Base-by-base conservation (phyloP, 2,329 filamentous ascomycete species). In the Fusarium domesticum region DNA sequence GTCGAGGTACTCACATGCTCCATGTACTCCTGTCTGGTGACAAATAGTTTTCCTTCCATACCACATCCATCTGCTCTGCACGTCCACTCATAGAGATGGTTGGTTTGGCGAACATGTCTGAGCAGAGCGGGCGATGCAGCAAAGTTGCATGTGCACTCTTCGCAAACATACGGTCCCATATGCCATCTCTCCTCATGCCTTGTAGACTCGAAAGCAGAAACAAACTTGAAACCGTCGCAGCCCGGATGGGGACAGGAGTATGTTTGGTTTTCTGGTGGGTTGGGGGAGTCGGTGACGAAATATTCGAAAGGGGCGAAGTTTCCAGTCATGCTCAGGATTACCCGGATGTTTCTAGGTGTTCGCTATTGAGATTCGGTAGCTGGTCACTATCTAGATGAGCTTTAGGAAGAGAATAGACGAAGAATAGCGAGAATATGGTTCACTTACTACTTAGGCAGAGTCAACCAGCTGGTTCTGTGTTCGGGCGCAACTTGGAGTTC, bases 161-260 rank as follows among this genome's bases (percentile, higher is more conserved):
- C 47, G 4, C 60, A 63, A 1, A 32, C 16, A 3, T 63, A 63
- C 0, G 50, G 46, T 0, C 44, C 50, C 3, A 35, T 35, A 8
- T 63, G 60, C 59, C 58, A 63, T 2, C 59, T 46, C 0, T 46
- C 20, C 1, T 61, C 49, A 14, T 63, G 60, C 5, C 47, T 40
- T n/a, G 48, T 44, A n/a, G 57, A 61, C n/a, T 58, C 54, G 5
- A 48, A n/a, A 1, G 31, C 20, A 0, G 50, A 50, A 3, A 38
- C 12, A 7, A 63, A 62, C 0, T 36, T 7, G 18, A 60, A 51
- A 1, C 60, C 59, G n/a, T 63, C 60, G 28, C 60, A 63, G 5
- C 45, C 39, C 3, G 45, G 3, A 30, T 61, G 54, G 0, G 60
- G 60, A n/a, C 60, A 63, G 2, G 47, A 42, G 10, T 51, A 47